Conservation (phyloP, 2,329 filamentous ascomycete genomes). For the Fusarium protoensiforme region DNA sequence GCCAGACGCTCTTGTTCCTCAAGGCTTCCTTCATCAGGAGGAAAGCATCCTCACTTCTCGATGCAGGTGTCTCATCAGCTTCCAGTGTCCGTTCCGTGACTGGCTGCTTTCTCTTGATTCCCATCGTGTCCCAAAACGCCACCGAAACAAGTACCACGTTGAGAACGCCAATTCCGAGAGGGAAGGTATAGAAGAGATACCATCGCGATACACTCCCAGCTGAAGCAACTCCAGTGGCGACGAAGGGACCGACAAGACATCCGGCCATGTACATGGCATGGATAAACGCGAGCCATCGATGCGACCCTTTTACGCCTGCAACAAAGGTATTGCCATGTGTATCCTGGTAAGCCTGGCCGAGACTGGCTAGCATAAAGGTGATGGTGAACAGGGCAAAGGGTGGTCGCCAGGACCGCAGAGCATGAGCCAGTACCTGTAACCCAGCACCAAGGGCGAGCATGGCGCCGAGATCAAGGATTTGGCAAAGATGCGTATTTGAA, state of each 20-base stretch:
- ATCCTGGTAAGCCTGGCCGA: constrained; percentile 73
- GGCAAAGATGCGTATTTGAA: constrained; percentile 64
- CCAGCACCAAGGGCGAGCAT: constrained; percentile 66
- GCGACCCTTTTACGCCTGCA: constrained; percentile 59
- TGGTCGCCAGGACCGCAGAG: constrained; percentile 65
- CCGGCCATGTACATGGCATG: constrained; percentile 72
- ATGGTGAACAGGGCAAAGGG: constrained; percentile 67
- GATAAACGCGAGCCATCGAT: constrained; percentile 72
- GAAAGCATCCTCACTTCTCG: constrained; percentile 48
- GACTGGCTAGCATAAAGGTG: constrained; percentile 67
- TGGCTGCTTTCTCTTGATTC: constrained; percentile 37
- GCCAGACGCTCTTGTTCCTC: constrained; percentile 61
- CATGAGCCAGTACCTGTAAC: constrained; percentile 65
- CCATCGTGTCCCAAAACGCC: constrained; percentile 62
- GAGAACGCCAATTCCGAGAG: constrained; percentile 61
- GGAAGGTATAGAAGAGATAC: constrained; percentile 67
- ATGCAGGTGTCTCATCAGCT: constrained; percentile 7
- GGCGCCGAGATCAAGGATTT: constrained; percentile 65
- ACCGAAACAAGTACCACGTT: constrained; percentile 60
- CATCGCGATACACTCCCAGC: constrained; percentile 52
- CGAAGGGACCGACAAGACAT: constrained; percentile 66
- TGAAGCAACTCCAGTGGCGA: constrained; percentile 62
- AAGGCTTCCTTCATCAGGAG: constrained; percentile 58
- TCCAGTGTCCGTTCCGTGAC: background rate
- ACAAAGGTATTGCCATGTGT: constrained; percentile 73